Evolutionary conservation across 2,329 filamentous ascomycete genomes (phyloP).

Genomic region (Leptographium lundbergii): DNA sequence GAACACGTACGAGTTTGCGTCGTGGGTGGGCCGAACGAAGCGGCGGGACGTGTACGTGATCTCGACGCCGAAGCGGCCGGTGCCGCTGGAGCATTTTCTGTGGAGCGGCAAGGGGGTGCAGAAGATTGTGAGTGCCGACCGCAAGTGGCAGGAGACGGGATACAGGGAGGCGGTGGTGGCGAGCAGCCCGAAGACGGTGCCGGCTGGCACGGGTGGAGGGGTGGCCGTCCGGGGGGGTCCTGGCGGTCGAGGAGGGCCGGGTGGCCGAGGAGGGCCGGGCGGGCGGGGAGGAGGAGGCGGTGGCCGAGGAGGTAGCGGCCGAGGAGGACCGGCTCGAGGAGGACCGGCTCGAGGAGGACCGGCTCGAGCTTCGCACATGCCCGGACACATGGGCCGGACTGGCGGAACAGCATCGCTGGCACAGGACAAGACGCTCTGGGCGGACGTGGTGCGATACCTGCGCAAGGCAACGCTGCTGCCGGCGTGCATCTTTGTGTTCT

Average conservation of each 20-base stretch:
- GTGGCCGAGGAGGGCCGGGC: constrained; percentile 13
- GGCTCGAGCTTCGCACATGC: constrained; percentile 46
- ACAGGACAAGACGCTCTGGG: constrained; percentile 94
- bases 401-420: constrained; percentile 80
- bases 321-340: constrained; percentile 35
- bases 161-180: constrained; percentile 58
- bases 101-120: constrained; percentile 89
- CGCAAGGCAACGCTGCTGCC: constrained; percentile 79
- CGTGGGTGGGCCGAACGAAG: constrained; percentile 95
- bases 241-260: not conserved
- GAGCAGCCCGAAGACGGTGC: constrained; percentile 18
- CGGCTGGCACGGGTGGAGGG: not conserved
- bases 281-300: constrained; percentile 43
- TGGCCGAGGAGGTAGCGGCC: constrained; percentile 1
- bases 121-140: constrained; percentile 90
- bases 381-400: constrained; percentile 80
- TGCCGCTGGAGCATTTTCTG: constrained; percentile 89
- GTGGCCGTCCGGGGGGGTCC: constrained; percentile 11
- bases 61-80: constrained; percentile 86
- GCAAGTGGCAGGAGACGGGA: constrained; percentile 79
- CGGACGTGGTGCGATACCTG: constrained; percentile 84
- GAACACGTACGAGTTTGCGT: constrained; percentile 95
- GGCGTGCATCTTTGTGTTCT: constrained; percentile 96
- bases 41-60: constrained; percentile 99
- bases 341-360: constrained; percentile 44